Conservation (phyloP, 495 filamentous ascomycete genomes). For the Penicillium manginii region DNA sequence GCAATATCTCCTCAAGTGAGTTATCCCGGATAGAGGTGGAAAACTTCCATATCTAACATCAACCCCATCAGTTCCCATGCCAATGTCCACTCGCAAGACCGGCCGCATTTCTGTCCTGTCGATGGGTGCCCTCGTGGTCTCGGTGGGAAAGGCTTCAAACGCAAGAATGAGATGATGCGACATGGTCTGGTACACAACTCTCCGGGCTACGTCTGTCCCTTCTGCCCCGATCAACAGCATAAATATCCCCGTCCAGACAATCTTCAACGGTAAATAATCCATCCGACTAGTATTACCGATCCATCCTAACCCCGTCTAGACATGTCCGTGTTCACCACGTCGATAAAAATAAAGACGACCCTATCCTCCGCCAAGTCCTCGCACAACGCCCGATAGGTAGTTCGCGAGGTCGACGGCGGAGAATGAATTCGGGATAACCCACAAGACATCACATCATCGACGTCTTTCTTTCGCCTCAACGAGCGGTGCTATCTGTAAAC, state of each 20-base stretch:
- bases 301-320: constrained; percentile 43
- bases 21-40: constrained; percentile 3
- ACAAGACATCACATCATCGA: not conserved
- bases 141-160: constrained; percentile 94
- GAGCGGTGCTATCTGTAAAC: not conserved
- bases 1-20: constrained; percentile 80
- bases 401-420: constrained; percentile 77
- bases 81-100: constrained; percentile 89
- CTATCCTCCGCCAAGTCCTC: constrained; percentile 75
- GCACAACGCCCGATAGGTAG: constrained; percentile 84
- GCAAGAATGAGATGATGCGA: constrained; percentile 99
- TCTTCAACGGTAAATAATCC: constrained; percentile 76
- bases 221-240: constrained; percentile 94
- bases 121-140: constrained; percentile 75
- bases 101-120: constrained; percentile 91
- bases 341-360: constrained; percentile 86
- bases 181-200: constrained; percentile 95
- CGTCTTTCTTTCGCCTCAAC: constrained; percentile 2
- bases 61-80: constrained; percentile 76
- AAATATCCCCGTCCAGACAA: constrained; percentile 97
- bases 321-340: constrained; percentile 88
- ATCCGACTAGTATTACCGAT: constrained; percentile 1
- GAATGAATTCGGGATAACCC: constrained; percentile 41
- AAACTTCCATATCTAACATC: not conserved
- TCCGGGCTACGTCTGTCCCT: constrained; percentile 95